A percentile compares a stretch with the other conserved stretches of the same genome.
Evolutionary conservation across 2,329 filamentous ascomycete genomes (phyloP).

Genomic region (Cadophora luteo-olivacea): DNA sequence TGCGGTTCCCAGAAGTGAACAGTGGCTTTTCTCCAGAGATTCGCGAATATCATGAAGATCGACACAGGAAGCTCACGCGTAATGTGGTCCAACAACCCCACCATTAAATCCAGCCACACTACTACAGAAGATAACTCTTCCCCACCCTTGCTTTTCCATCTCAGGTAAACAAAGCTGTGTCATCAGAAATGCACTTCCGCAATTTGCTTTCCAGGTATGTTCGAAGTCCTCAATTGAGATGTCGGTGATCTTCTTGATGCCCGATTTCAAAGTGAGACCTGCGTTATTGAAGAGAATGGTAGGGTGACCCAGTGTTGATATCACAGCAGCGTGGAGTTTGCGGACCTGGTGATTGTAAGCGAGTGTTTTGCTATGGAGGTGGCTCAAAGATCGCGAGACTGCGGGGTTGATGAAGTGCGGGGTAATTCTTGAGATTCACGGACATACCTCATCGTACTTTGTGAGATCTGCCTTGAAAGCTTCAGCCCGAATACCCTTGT

Average conservation of each 20-base stretch:
- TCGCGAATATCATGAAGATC: neutral
- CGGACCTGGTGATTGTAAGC: constrained; percentile 26
- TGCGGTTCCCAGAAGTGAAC: neutral
- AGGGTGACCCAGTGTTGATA: constrained; percentile 25
- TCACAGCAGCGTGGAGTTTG: constrained; percentile 25
- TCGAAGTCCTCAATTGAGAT: constrained; percentile 38
- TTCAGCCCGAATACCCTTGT: constrained; percentile 41
- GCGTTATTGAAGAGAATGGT: constrained; percentile 40
- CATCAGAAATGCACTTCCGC: constrained; percentile 34
- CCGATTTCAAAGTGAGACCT: constrained; percentile 27
- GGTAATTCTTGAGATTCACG: constrained; percentile 17
- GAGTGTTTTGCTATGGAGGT: neutral
- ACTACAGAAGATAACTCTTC: constrained; percentile 34
- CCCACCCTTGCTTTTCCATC: constrained; percentile 50
- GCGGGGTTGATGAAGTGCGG: constrained; percentile 1
- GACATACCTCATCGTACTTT: constrained; percentile 42
- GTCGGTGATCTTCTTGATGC: constrained; percentile 33
- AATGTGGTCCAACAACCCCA: constrained; percentile 38
- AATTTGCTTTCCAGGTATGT: constrained; percentile 38
- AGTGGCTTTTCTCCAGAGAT: neutral
- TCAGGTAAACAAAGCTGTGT: constrained; percentile 37
- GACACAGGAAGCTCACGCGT: constrained; percentile 31
- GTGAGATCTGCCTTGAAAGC: constrained; percentile 48
- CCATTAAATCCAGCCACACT: constrained; percentile 36
- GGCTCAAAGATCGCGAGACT: neutral